Base-by-base conservation (phyloP, 306 rosid genomes). In the Mimosa pudica region DNA sequence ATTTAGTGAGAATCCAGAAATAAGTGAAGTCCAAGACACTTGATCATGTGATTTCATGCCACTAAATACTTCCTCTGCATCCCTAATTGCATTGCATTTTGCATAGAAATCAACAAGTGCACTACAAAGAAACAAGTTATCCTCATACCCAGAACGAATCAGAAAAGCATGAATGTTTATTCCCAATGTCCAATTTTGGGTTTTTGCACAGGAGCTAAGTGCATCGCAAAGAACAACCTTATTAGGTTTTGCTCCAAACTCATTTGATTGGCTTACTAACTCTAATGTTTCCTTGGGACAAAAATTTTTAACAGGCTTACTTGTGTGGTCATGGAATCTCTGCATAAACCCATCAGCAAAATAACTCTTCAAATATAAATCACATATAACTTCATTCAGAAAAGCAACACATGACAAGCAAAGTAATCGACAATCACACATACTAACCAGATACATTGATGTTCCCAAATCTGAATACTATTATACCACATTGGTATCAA, bases 1-100 rank as follows among this genome's bases (percentile, higher is more conserved):
- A 5, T 85, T 90, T 69, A 79, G 77, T 2, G 91, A 87, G 32
- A 87, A 85, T 36, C 92, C 95, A 38, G 84, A 58, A 57, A 90
- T 87, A 54, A 90, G 80, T 36, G 92, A 87, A 47, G 95, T 88
- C 92, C 92, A 90, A 0, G 95, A 90, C n/a, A 90, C 92, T 24
- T 73, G 86, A 70, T 91, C 96, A 76, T 87, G 91, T 47, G 71
- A 10, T 75, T 66, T 85, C 93, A 91, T 87, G 62, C 77, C 70
- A 54, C 57, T 64, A 71, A 91, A 89, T 20, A 91, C 82, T 79
- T 85, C 86, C 60, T 46, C 85, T 70, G 96, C 93, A 41, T 84
- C 88, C 74, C 55, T 52, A 75, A 87, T 73, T 16, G 87, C 83
- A 74, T 78, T 72, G 76, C 90, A 87, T 75, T 90, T 90, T 42